phyloP scores from a whole-genome alignment of 208 protist genomes.

The Trypanosoma lewisi region DNA sequence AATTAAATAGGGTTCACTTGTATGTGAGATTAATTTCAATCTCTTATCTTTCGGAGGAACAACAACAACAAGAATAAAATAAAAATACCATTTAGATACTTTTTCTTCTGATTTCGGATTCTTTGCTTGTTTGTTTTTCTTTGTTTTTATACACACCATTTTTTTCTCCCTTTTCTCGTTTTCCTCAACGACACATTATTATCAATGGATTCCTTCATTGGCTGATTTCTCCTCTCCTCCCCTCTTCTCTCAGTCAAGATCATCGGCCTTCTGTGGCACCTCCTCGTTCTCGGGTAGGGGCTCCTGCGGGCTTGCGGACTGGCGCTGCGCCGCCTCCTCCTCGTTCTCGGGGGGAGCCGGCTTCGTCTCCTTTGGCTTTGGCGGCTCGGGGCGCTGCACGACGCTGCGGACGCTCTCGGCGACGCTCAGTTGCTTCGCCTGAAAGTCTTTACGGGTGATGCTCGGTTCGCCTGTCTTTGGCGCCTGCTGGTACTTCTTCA shows the following conservation, averaged over 20 bases:
- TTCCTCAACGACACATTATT: too few relatives aligned
- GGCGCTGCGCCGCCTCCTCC: conserved; percentile 13
- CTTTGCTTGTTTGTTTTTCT: too few relatives aligned
- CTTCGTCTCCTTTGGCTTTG: conserved; percentile 45
- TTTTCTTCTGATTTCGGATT: too few relatives aligned
- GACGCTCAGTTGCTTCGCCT: conserved; percentile 41
- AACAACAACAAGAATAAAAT: background rate
- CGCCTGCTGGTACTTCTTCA: conserved; percentile 35
- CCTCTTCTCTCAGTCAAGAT: conserved; percentile 36
- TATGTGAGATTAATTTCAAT: too few relatives aligned
- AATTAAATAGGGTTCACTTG: too few relatives aligned
- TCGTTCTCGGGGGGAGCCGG: conserved; percentile 6
- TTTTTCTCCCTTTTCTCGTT: too few relatives aligned
- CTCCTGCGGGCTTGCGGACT: conserved; percentile 5
- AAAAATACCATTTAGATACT: background rate
- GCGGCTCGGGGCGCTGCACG: conserved; percentile 50
- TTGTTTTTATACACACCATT: too few relatives aligned
- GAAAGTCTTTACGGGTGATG: conserved; percentile 36
- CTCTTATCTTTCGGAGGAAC: too few relatives aligned
- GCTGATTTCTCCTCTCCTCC: background rate
- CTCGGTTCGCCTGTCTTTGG: conserved; percentile 47
- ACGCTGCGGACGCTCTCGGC: conserved; percentile 38
- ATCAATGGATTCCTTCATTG: background rate
- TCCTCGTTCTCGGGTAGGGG: conserved; percentile 13
- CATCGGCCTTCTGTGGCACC: conserved; percentile 7